Evolutionary conservation across 108 stramenopile genomes (phyloP).

Genomic region (Parmales sp.): DNA sequence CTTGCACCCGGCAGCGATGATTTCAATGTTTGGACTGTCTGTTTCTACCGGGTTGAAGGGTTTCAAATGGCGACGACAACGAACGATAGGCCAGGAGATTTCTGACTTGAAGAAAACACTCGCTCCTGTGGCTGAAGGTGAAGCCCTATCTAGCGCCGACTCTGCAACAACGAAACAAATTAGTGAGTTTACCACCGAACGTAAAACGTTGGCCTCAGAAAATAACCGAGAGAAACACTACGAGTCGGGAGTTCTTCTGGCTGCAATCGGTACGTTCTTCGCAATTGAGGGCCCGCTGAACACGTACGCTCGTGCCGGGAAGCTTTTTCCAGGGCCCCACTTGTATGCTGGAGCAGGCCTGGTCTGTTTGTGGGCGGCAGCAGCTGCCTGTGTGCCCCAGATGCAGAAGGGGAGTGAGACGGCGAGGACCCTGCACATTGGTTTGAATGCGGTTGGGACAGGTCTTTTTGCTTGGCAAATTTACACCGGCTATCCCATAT

Average conservation of each 20-base stretch:
- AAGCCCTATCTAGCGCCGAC: constrained; percentile 38
- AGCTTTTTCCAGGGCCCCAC: constrained; percentile 95
- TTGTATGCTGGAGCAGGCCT: constrained; percentile 92
- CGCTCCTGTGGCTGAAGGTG: constrained; percentile 43
- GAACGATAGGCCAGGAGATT: constrained; percentile 80
- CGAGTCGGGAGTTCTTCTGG: constrained; percentile 67
- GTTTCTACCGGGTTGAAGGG: constrained; percentile 74
- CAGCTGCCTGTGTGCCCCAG: constrained; percentile 73
- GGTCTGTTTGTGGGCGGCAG: constrained; percentile 82
- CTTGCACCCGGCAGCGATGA: constrained; percentile 81
- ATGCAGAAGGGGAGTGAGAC: constrained; percentile 98
- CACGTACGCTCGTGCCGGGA: constrained; percentile 89
- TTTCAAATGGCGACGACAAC: constrained; percentile 81
- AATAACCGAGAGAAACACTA: constrained; percentile 77
- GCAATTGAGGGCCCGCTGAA: constrained; percentile 93
- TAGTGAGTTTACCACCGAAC: constrained; percentile 51
- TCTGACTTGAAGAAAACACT: constrained; percentile 48
- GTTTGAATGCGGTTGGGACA: constrained; percentile 72
- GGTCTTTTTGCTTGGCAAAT: constrained; percentile 91
- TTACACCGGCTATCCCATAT: constrained; percentile 67
- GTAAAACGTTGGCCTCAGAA: constrained; percentile 57
- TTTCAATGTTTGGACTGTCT: constrained; percentile 45
- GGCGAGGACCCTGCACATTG: constrained; percentile 85
- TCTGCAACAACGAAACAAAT: constrained; percentile 50
- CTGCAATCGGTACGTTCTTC: constrained; percentile 79